These are phyloP conservation scores for Podaxis mareebaensis DNA, from an alignment of 768 basidiomycete genomes.

Conservation along the genomic window DNA sequence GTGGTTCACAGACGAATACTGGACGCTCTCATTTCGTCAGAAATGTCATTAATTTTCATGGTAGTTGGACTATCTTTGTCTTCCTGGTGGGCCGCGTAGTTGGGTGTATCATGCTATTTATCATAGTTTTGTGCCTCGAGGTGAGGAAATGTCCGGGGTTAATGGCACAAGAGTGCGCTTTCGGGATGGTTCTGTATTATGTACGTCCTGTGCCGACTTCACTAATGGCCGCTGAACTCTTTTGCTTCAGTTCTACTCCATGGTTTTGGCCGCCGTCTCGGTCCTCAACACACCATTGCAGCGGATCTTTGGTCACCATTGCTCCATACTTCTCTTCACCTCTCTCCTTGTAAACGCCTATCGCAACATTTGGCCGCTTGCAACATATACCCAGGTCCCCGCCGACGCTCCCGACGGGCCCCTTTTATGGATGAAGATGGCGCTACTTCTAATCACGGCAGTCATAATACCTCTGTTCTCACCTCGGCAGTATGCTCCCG, in stretches of 20 bases:
- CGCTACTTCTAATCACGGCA: conserved; percentile 36
- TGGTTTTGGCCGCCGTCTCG: background rate
- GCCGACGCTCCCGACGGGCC: conserved; percentile 40
- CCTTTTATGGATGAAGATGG: conserved; percentile 27
- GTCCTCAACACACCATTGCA: background rate
- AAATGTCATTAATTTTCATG: conserved; percentile 40
- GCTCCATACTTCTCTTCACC: conserved; percentile 31
- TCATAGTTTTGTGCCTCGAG: background rate
- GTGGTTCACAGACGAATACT: background rate
- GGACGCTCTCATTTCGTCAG: background rate
- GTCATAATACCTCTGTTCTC: conserved; percentile 50
- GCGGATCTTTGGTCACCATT: conserved; percentile 4
- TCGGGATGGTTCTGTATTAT: conserved; percentile 2
- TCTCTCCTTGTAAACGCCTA: conserved; percentile 47
- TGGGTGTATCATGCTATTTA: conserved; percentile 44
- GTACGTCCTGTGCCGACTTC: background rate
- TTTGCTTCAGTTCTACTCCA: background rate
- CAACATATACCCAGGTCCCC: conserved; percentile 42
- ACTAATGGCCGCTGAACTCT: background rate
- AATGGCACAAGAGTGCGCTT: background rate
- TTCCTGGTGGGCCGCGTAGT: conserved; percentile 48
- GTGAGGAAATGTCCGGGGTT: background rate
- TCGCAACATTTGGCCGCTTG: conserved; percentile 55
- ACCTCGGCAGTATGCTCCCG: conserved; percentile 53
- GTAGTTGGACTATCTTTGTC: conserved; percentile 47